Conservation (phyloP, 345 rosid species). For the Schrenkiella parvula region DNA sequence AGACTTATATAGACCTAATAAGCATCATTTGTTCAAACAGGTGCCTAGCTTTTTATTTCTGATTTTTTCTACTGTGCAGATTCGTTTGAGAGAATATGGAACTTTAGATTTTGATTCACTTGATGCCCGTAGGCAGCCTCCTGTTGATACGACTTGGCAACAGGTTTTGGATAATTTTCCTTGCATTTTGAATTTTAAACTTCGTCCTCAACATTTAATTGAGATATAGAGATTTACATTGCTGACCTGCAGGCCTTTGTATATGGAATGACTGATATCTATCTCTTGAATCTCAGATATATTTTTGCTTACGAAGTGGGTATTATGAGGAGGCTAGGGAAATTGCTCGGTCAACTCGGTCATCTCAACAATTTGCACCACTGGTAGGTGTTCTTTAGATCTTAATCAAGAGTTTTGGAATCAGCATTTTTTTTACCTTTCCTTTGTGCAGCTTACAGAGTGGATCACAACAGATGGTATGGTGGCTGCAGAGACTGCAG, state of each 20-base stretch:
- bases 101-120: slow-evolving; percentile 82
- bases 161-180: slow-evolving; percentile 53
- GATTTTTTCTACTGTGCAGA: slow-evolving; percentile 41
- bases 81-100: slow-evolving; percentile 95
- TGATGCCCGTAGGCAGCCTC: slow-evolving; percentile 94
- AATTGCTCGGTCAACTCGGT: slow-evolving; percentile 72
- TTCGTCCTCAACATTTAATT: not conserved
- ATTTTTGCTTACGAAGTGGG: slow-evolving; percentile 96
- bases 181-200: not conserved
- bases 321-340: slow-evolving; percentile 89
- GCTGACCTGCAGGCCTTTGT: not conserved
- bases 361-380: slow-evolving; percentile 85
- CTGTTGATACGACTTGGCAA: slow-evolving; percentile 99
- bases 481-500: slow-evolving; percentile 74
- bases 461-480: slow-evolving; percentile 87
- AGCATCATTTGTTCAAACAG: slow-evolving; percentile 5
- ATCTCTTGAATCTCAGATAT: slow-evolving; percentile 51
- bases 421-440: slow-evolving; percentile 22
- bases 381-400: slow-evolving; percentile 50
- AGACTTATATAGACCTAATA: slow-evolving; percentile 7
- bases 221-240: not conserved
- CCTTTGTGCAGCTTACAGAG: slow-evolving; percentile 69
- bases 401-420: slow-evolving; percentile 6
- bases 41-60: slow-evolving; percentile 11
- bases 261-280: slow-evolving; percentile 5